Conservation (phyloP, 2,329 filamentous ascomycete species). For the Magnaporthales sp. region DNA sequence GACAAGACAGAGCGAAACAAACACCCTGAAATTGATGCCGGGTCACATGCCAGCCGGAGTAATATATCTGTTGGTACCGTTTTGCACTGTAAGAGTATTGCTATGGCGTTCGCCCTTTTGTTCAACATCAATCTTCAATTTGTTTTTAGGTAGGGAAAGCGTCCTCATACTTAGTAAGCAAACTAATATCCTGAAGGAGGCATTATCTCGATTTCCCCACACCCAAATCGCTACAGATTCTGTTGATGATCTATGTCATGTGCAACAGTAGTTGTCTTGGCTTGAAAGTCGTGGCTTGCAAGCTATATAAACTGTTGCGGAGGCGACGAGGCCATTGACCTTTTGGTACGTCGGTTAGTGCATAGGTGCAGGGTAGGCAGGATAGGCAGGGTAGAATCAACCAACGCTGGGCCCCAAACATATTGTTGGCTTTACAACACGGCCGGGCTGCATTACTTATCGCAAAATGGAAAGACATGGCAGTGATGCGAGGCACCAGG, state of each 20-base stretch:
- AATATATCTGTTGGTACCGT: too few relatives aligned
- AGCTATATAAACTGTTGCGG: too few relatives aligned
- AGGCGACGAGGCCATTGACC: too few relatives aligned
- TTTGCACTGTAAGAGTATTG: background rate
- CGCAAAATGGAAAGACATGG: background rate
- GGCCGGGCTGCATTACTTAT: background rate
- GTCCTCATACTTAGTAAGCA: background rate
- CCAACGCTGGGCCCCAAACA: background rate
- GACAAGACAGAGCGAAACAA: background rate
- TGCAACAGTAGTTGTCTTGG: background rate
- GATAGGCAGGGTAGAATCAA: background rate
- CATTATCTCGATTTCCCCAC: too few relatives aligned
- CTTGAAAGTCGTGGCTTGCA: background rate
- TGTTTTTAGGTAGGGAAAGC: background rate
- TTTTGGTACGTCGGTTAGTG: background rate
- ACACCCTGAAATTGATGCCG: background rate
- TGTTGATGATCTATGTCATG: background rate
- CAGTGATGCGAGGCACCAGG: too few relatives aligned
- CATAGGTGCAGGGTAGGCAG: background rate
- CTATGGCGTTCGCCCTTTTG: too few relatives aligned
- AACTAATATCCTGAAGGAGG: too few relatives aligned
- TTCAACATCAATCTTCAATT: too few relatives aligned
- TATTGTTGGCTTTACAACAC: background rate
- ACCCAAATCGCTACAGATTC: background rate
- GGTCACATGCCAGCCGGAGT: background rate